A percentile compares a stretch with the other conserved stretches of the same genome.
Evolutionary conservation across 2,329 filamentous ascomycete species (phyloP).

Genomic region (Epichloe aotearoae): DNA sequence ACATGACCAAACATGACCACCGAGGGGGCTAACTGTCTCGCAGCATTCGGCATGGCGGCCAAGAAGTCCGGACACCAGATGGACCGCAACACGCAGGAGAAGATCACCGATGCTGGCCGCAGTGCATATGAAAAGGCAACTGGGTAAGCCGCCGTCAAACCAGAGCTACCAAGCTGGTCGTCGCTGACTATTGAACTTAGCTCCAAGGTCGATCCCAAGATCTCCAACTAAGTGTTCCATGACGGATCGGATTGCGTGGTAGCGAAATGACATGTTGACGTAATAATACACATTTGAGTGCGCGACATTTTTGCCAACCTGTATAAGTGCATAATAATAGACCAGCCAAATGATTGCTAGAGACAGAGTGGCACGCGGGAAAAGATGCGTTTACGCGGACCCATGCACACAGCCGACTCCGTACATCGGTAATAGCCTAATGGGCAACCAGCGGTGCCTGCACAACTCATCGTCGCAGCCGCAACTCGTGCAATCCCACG

Average conservation of each 20-base stretch:
- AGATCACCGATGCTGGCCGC: conserved; percentile 25
- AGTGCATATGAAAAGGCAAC: conserved; percentile 22
- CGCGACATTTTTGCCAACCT: no score
- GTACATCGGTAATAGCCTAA: no score
- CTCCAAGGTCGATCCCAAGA: conserved; percentile 18
- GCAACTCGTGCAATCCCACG: no score
- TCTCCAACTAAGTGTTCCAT: conserved; percentile 19
- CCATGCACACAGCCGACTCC: no score
- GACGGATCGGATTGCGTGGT: background rate
- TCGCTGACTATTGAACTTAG: conserved; percentile 5
- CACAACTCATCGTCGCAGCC: no score
- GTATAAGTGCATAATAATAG: no score
- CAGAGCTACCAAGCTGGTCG: background rate
- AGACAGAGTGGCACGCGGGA: no score
- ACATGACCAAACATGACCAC: background rate
- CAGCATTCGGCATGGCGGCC: conserved; percentile 18
- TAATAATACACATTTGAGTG: no score
- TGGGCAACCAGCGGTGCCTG: no score
- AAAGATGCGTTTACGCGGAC: no score
- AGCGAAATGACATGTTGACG: no score
- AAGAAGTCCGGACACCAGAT: conserved; percentile 24
- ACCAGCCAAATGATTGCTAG: no score
- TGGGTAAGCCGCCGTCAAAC: conserved; percentile 16
- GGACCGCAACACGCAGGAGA: conserved; percentile 21
- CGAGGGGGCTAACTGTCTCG: background rate